phyloP scores from a whole-genome alignment of 2,329 filamentous ascomycete genomes.

The Fusarium pseudoanthophilum region DNA sequence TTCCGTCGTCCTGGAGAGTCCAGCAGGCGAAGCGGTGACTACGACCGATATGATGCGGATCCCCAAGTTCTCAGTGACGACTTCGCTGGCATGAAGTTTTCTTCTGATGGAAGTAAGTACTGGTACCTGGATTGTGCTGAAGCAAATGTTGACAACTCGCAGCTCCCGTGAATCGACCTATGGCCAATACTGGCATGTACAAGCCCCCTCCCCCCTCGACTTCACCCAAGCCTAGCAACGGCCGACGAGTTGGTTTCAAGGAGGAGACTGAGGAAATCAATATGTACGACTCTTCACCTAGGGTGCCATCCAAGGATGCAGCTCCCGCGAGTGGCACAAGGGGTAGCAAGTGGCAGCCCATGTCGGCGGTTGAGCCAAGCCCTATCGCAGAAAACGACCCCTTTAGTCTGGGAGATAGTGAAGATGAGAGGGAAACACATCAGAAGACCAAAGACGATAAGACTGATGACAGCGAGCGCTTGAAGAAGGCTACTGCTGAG shows the following conservation, averaged over 20 bases:
- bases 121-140: background rate
- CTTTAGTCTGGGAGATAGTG: conserved; percentile 94
- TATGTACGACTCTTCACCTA: conserved; percentile 75
- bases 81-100: conserved; percentile 77
- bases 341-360: conserved; percentile 95
- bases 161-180: conserved; percentile 65
- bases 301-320: conserved; percentile 63
- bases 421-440: conserved; percentile 81
- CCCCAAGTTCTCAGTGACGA: conserved; percentile 90
- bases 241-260: conserved; percentile 67
- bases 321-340: conserved; percentile 64
- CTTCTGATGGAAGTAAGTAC: conserved; percentile 69
- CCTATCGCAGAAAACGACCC: conserved; percentile 93
- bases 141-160: conserved; percentile 28
- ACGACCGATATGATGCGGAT: conserved; percentile 93
- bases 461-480: conserved; percentile 67
- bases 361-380: conserved; percentile 82
- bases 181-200: conserved; percentile 83
- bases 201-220: conserved; percentile 69
- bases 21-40: conserved; percentile 82
- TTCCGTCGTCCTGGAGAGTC: conserved; percentile 68
- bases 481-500: conserved; percentile 73
- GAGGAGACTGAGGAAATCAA: conserved; percentile 80
- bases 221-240: conserved; percentile 61
- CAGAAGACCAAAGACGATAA: conserved; percentile 66